Base-by-base conservation (phyloP, 2,329 filamentous ascomycete species). In the Aspergillus neoniger region DNA sequence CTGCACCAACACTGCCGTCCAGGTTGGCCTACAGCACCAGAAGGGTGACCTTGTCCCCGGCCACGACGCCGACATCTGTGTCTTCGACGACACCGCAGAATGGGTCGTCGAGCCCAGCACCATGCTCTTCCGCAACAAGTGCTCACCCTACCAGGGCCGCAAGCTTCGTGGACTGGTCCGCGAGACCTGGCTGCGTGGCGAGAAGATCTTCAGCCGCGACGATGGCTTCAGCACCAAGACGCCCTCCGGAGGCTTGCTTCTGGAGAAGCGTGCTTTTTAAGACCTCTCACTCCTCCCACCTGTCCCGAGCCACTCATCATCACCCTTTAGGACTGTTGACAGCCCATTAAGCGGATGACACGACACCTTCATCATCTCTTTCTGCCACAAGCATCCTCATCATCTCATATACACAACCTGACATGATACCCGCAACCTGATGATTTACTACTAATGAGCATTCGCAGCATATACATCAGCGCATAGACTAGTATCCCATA, bases 61-160 rank as follows among this genome's bases (percentile, higher is more conserved):
- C 0, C 89, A 92, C 77, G 94, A 98, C 76, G 94, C 89, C 0
- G 94, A 98, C 73, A 84, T 98, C 47, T 95, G 91, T 68, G 88
- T 98, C 15, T 97, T 98, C 73, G 94, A 98, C 73, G 92, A 96
- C 64, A 79, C 83, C n/a, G 87, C 86, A 21, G 84, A 85, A 67
- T 99, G 94, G 84, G 84, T 87, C 23, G 88, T 96, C 55, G 79
- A 85, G 60, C 82, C 85, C 17, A 87, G 85, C 63, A 91, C 92
- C 53, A 96, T 99, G 92, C 85, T 95, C 67, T 99, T 96, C 85
- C 88, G 92, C 77, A 96, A 97, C 77, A 91, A 92, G 72, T 93
- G 92, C 81, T 92, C 89, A 59, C 92, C 93, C 0, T 97, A 96
- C 83, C 90, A 96, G 74, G 91, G 91, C 19, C 90, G 89, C 76